A percentile compares a stretch with the other conserved stretches of the same genome.
Conservation (phyloP, 2,329 filamentous ascomycete species). For the Neoscytalidium dimidiatum region DNA sequence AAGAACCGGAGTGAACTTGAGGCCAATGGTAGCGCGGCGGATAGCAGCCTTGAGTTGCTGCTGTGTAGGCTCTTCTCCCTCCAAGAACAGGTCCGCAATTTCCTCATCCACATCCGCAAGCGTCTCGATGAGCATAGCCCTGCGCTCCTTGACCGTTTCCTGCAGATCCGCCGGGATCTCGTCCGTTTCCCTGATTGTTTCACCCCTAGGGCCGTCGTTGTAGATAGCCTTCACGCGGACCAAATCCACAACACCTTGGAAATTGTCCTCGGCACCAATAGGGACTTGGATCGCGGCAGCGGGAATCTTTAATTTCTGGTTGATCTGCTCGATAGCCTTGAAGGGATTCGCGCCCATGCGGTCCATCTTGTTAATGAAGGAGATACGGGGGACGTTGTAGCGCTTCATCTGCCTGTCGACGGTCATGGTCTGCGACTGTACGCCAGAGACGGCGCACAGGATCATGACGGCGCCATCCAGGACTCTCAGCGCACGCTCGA, state of each 20-base stretch:
- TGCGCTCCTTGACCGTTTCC: constrained; percentile 77
- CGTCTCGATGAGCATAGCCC: constrained; percentile 86
- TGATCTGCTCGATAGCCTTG: constrained; percentile 97
- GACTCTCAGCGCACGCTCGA: constrained; percentile 91
- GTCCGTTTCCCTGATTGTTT: constrained; percentile 72
- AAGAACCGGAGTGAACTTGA: constrained; percentile 91
- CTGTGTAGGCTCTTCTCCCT: constrained; percentile 76
- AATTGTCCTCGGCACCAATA: constrained; percentile 88
- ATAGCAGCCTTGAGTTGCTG: constrained; percentile 91
- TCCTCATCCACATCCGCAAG: constrained; percentile 97
- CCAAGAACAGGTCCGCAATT: constrained; percentile 92
- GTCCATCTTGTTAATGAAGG: constrained; percentile 99
- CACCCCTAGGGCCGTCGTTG: constrained; percentile 80
- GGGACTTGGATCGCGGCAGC: constrained; percentile 94
- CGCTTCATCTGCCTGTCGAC: constrained; percentile 98
- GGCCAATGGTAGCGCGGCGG: constrained; percentile 80
- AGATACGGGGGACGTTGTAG: constrained; percentile 93
- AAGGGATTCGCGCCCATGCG: constrained; percentile 98
- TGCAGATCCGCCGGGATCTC: constrained; percentile 80
- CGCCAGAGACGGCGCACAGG: constrained; percentile 92
- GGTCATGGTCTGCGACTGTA: constrained; percentile 97
- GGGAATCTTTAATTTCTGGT: constrained; percentile 88
- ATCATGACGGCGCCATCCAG: constrained; percentile 98
- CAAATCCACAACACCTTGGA: constrained; percentile 89
- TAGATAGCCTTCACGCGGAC: constrained; percentile 92